Base-by-base conservation (phyloP, 148 eudicot genomes). In the Gaultheria prostrata region DNA sequence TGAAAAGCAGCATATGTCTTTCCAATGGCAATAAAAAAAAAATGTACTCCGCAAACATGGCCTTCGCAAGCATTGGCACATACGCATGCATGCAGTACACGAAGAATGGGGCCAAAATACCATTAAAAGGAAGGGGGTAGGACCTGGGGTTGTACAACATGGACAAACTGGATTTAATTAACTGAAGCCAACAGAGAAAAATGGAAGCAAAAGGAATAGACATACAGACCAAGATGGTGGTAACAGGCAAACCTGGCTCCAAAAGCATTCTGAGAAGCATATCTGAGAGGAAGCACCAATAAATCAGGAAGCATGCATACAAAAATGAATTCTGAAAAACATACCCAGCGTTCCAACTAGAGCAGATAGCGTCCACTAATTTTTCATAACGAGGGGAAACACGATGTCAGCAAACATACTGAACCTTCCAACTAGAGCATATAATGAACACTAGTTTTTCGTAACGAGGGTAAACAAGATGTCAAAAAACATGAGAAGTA, bases 201-300 rank as follows among this genome's bases (percentile, higher is more conserved):
- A 70, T 8, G 43, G 21, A 82, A 63, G 21, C 32, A 20, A 26
- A 56, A 32, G 77, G 78, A 24, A 75, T 26, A 77, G 80, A 67
- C 17, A 83, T 80, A 89, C 94, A 87, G 73, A 95, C 98, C 95
- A 93, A 78, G 63, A 91, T 85, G 45, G 88, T 83, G 82, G 86
- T 78, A 83, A 90, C 83, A 56, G 95, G 95, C 85, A 92, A 85
- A 82, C 78, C 89, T 82, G 91, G 93, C 88, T 89, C 95, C 91
- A 90, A 83, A 86, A 95, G 89, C 92, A 90, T 88, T 84, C 83
- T 92, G 82, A 95, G 90, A 85, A 95, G 95, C 84, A 87, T 86
- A 88, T 93, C 98, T 95, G 93, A 82, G 59, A 84, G 78, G 87
- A 79, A 87, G 45, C 80, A 88, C 46, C 80, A 76, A 81, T 28